Evolutionary conservation across 495 filamentous ascomycete genomes (phyloP).

Genomic region (Hypomontagnella monticulosa): DNA sequence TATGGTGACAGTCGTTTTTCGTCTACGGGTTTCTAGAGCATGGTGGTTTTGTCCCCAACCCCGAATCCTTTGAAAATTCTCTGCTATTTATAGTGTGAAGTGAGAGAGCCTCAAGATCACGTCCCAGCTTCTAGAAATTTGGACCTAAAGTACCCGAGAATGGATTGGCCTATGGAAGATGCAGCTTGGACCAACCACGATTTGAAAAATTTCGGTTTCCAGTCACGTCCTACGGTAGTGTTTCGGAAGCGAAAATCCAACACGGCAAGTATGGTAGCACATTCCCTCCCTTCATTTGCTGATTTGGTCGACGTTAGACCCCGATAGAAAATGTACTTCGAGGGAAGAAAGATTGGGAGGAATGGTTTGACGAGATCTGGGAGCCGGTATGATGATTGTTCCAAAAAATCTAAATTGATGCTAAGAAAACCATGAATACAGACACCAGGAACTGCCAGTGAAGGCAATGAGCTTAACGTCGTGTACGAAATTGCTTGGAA

Average conservation of each 20-base stretch:
- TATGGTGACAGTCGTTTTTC: no score
- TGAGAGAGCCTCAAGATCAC: no score
- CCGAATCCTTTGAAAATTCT: no score
- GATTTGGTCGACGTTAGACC: not conserved
- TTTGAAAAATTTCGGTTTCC: constrained; percentile 3
- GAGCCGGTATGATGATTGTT: not conserved
- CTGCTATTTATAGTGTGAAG: no score
- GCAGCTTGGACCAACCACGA: constrained; percentile 11
- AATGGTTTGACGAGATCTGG: constrained; percentile 21
- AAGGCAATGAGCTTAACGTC: constrained; percentile 5
- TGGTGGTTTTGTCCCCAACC: no score
- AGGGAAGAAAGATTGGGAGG: constrained; percentile 15
- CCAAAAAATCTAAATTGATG: not conserved
- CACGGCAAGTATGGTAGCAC: not conserved
- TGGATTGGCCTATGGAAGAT: constrained; percentile 29
- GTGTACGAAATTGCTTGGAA: constrained; percentile 5
- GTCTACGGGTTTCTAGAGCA: no score
- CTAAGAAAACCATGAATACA: constrained; percentile 2
- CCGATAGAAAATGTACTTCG: not conserved
- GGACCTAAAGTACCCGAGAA: not conserved
- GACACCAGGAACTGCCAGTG: not conserved
- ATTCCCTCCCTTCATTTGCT: constrained; percentile 3
- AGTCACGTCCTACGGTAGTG: constrained; percentile 1
- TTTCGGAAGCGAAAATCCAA: constrained; percentile 11
- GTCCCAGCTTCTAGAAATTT: no score